A percentile compares a stretch with the other conserved stretches of the same genome.
Conservation (phyloP, 805 yeast species). For the Alloascoidea africana region DNA sequence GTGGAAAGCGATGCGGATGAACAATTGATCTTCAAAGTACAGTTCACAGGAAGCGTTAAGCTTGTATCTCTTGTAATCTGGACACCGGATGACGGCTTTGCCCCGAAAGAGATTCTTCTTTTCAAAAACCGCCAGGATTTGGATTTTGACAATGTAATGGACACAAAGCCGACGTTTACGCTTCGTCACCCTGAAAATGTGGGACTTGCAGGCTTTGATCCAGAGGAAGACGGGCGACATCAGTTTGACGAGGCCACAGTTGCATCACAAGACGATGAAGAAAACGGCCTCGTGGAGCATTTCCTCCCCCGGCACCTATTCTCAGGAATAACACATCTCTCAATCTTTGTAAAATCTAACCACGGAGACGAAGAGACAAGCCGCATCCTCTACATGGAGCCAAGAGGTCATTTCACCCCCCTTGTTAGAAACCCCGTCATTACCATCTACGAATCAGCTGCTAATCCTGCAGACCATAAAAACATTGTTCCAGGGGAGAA, state of each 20-base stretch:
- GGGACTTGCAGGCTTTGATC: conserved; percentile 24
- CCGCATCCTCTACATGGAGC: conserved; percentile 53
- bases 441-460: conserved; percentile 77
- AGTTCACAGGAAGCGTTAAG: conserved; percentile 65
- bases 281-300: conserved; percentile 59
- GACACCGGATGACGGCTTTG: conserved; percentile 35
- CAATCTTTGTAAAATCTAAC: conserved; percentile 53
- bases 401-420: conserved; percentile 57
- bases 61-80: conserved; percentile 61
- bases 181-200: conserved; percentile 47
- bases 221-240: conserved; percentile 4
- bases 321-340: conserved; percentile 50
- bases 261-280: too few relatives aligned
- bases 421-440: conserved; percentile 54
- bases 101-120: conserved; percentile 56
- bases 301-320: conserved; percentile 61
- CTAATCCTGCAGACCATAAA: conserved; percentile 83
- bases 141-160: conserved; percentile 55
- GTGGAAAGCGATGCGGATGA: conserved; percentile 65
- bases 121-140: conserved; percentile 55
- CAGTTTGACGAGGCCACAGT: too few relatives aligned
- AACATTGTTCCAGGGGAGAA: conserved; percentile 16
- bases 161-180: conserved; percentile 31
- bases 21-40: conserved; percentile 63
- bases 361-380: conserved; percentile 46